Evolutionary conservation across 805 yeast species (phyloP).

Genomic region (Candida easanensis): DNA sequence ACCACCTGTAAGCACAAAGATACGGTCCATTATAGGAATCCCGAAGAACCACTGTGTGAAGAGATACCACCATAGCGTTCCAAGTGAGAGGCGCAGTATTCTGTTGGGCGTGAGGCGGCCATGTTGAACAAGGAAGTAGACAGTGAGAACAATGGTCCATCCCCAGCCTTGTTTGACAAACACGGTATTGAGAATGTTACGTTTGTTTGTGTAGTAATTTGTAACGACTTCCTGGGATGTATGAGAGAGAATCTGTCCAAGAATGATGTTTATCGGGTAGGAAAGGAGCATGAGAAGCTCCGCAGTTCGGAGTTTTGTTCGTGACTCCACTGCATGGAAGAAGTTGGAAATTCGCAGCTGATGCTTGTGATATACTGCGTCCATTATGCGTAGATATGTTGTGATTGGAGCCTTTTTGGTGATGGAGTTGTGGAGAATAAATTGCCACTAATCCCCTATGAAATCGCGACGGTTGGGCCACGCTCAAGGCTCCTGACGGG

Average conservation of each 20-base stretch:
- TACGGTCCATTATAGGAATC: conserved; percentile 82
- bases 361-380: conserved; percentile 11
- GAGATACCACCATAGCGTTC: conserved; percentile 76
- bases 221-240: conserved; percentile 9
- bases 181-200: conserved; percentile 62
- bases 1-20: conserved; percentile 84
- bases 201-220: conserved; percentile 47
- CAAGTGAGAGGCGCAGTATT: conserved; percentile 13
- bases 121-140: conserved; percentile 26
- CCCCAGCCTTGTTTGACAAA: conserved; percentile 93
- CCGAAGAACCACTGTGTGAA: conserved; percentile 90
- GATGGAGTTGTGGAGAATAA: too few species aligned
- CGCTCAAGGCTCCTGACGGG: too few species aligned
- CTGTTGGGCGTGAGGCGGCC: conserved; percentile 7
- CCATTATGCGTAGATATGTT: conserved; percentile 2
- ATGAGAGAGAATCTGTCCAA: conserved; percentile 50
- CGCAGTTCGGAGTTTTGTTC: conserved; percentile 7
- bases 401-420: too few species aligned
- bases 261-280: conserved; percentile 41
- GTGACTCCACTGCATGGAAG: conserved; percentile 1
- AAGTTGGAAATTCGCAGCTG: background rate
- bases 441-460: too few species aligned
- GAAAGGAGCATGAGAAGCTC: conserved; percentile 19
- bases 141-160: conserved; percentile 65
- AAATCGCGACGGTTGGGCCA: too few species aligned